Evolutionary conservation across 2,329 filamentous ascomycete species (phyloP).

Genomic region (Periglandula ipomoeae): DNA sequence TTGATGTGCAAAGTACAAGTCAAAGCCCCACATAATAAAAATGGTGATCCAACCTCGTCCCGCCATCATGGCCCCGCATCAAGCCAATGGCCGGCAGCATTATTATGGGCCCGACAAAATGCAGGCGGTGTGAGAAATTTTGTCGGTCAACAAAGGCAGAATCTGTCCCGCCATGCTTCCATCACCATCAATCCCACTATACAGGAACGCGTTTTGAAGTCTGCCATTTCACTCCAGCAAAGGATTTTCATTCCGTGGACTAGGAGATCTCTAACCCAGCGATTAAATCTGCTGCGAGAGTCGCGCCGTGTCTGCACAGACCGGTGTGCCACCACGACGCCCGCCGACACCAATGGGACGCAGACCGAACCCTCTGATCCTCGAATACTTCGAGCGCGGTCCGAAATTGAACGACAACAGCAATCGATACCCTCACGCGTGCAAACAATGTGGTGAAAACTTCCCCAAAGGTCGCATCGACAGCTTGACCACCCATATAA

Average conservation of each 20-base stretch:
- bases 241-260: background rate
- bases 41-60: no score
- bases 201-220: background rate
- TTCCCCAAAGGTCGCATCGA: slow-evolving; percentile 88
- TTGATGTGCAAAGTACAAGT: no score
- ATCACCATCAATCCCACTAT: slow-evolving; percentile 10
- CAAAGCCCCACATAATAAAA: no score
- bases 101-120: slow-evolving; percentile 3
- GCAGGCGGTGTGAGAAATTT: slow-evolving; percentile 25
- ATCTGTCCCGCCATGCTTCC: slow-evolving; percentile 16
- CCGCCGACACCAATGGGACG: slow-evolving; percentile 55
- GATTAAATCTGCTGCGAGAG: background rate
- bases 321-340: slow-evolving; percentile 11
- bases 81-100: background rate
- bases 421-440: slow-evolving; percentile 87
- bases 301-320: slow-evolving; percentile 19
- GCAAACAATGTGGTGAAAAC: slow-evolving; percentile 78
- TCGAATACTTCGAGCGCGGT: slow-evolving; percentile 81
- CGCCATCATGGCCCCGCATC: background rate
- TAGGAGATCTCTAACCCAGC: background rate
- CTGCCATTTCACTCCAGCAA: background rate
- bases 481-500: slow-evolving; percentile 69
- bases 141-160: slow-evolving; percentile 27
- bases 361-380: slow-evolving; percentile 74
- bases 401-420: slow-evolving; percentile 80